Base-by-base conservation (phyloP, 2,329 filamentous ascomycete genomes). In the Parascedosporium putredinis region DNA sequence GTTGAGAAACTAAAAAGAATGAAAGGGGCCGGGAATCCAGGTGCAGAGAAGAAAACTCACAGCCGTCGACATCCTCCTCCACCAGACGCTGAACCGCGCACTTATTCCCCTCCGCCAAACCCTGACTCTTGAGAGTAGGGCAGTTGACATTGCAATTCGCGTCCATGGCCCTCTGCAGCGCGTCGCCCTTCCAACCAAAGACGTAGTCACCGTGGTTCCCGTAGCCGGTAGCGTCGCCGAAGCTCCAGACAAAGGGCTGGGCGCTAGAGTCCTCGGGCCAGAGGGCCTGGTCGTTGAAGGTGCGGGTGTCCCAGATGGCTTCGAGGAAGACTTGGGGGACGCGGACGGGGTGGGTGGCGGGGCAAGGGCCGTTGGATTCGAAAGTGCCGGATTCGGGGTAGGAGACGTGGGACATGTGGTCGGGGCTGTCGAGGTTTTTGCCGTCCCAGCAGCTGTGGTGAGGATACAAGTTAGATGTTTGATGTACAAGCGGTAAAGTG, bases 371-470 rank as follows among this genome's bases (percentile, higher is more conserved):
- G 16, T 49, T 54, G 58, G 20, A n/a, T 18, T 40, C 16, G 49
- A 50, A 50, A 7, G 36, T 36, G 9, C 47, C 47, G 16, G 14
- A 12, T 16, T 42, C 40, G 14, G 49, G 44, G 16, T 45, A 33
- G 49, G 18, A 50, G 38, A 82, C 69, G 55, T 82, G 79, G 46
- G 64, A 74, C 56, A 71, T 73, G 61, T 81, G 76, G 60, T 80
- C 67, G 1, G 65, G 44, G 5, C 70, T 69, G 58, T 82, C 77
- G 22, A 78, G 56, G 54, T 79, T 72, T 40, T 67, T 64, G 29
- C 80, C 80, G 52, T 84, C 71, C 80, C 80, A 83, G 67, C 79
- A 83, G 3, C 33, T 36, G n/a, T 6, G 33, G 20, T 16, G 33
- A 8, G 14, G 33, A 18, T 16, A 6, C n/a, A 8, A 7, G 33